These are phyloP conservation scores for Lanmaoa pseudosensibilis DNA, from an alignment of 768 basidiomycete genomes.

Conservation along the genomic window DNA sequence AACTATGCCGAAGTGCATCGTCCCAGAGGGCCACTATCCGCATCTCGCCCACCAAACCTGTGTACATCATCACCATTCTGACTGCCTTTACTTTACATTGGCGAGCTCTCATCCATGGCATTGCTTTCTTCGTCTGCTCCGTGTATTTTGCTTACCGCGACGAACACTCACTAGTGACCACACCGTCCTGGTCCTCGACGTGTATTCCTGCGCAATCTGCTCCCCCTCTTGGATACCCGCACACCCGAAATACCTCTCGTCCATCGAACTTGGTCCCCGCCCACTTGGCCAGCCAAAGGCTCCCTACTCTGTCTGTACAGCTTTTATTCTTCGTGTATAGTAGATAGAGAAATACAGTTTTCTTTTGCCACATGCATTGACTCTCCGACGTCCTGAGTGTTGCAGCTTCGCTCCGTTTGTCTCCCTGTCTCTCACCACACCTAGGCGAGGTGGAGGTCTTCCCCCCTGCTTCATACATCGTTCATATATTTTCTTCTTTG, in stretches of 20 bases:
- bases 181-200: background rate
- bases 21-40: background rate
- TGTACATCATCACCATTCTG: background rate
- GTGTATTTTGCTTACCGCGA: background rate
- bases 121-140: background rate
- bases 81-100: background rate
- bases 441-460: slow-evolving; percentile 14
- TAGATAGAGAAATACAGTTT: slow-evolving; percentile 40
- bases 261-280: background rate
- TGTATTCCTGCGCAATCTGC: background rate
- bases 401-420: slow-evolving; percentile 33
- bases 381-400: slow-evolving; percentile 50
- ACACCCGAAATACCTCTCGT: background rate
- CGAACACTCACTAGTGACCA: background rate
- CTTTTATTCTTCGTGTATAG: slow-evolving; percentile 28
- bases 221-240: background rate
- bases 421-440: slow-evolving; percentile 24
- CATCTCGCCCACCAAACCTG: background rate
- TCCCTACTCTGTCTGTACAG: slow-evolving; percentile 19
- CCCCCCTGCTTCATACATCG: slow-evolving; percentile 13
- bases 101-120: background rate
- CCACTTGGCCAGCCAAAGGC: slow-evolving; percentile 1
- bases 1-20: background rate
- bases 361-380: slow-evolving; percentile 49
- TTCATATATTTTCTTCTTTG: slow-evolving; percentile 19